Base-by-base conservation (phyloP, 768 basidiomycete genomes). In the Boletellus sp. region DNA sequence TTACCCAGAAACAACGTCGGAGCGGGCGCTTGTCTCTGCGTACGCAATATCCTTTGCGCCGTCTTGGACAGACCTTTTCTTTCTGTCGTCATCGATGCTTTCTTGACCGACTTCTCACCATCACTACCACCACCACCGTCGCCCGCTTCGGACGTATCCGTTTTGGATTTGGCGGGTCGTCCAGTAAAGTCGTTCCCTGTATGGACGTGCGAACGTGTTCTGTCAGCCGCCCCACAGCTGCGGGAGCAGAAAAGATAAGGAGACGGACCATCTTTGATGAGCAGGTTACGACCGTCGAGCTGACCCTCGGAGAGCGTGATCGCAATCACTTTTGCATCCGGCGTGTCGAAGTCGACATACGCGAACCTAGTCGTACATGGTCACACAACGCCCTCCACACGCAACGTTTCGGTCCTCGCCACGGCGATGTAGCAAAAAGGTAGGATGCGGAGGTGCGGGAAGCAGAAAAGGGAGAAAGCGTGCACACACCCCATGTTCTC, bases 1-100 rank as follows among this genome's bases (percentile, higher is more conserved):
- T 98, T 98, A 9, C 95, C 95, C 20, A 97, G 66, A 76, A 97
- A 98, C 12, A 98, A 74, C 7, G 92, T 94, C 3, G 86, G 84
- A 3, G 81, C 89, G 35, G 92, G 80, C 2, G 84, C 81, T 64
- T 93, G 90, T 65, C 87, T 93, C 66, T 94, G 94, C 24, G 67
- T 63, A 28, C 78, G 72, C 16, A 94, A 74, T 49, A 92, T 89
- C 64, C 85, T 90, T 63, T 85, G 85, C 3, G 87, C 85, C 6
- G 78, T 81, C 68, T 88, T 87, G 9, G 87, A 78, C 32, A 72
- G 68, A 22, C 68, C 66, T 10, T 64, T 60, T 12, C 42, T 49
- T 4, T 45, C 46, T 17, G 44, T 50, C 46, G 66, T n/a, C n/a
- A n/a, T 65, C 47, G 72, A 68, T 53, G 64, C 68, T 28, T 63